A percentile compares a stretch with the other conserved stretches of the same genome.
phyloP scores from a whole-genome alignment of 306 rosid species.

The Hylodesmum podocarpum region DNA sequence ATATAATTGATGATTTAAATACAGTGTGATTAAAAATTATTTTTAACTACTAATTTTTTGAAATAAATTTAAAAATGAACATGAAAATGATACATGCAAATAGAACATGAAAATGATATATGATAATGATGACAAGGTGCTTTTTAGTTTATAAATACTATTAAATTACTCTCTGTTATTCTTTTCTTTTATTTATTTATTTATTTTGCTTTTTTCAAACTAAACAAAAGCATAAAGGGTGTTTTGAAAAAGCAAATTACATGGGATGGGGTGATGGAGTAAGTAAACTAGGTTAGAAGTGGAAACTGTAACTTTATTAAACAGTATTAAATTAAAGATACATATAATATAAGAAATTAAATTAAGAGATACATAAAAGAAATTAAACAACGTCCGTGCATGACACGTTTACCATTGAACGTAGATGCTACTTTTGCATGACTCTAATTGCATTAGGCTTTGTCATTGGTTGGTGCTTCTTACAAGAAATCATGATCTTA shows the following conservation, averaged over 20 bases:
- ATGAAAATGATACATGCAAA: too few species aligned
- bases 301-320: not conserved
- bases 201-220: too few species aligned
- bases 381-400: slow-evolving; percentile 61
- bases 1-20: too few species aligned
- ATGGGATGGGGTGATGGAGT: not conserved
- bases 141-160: too few species aligned
- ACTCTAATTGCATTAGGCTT: slow-evolving; percentile 40
- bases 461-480: slow-evolving; percentile 65
- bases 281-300: not conserved
- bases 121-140: too few species aligned
- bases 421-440: slow-evolving; percentile 70
- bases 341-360: slow-evolving; percentile 27
- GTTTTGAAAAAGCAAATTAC: not conserved
- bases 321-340: not conserved
- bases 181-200: too few species aligned
- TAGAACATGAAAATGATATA: too few species aligned
- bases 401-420: slow-evolving; percentile 66
- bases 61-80: too few species aligned
- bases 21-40: too few species aligned
- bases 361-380: not conserved
- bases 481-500: slow-evolving; percentile 76
- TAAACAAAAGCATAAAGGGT: not conserved
- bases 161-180: not conserved
- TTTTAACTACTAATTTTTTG: too few species aligned